Evolutionary conservation across 1,284 basidiomycete genomes (phyloP).

Genomic region (Austroboletus rostrupii): DNA sequence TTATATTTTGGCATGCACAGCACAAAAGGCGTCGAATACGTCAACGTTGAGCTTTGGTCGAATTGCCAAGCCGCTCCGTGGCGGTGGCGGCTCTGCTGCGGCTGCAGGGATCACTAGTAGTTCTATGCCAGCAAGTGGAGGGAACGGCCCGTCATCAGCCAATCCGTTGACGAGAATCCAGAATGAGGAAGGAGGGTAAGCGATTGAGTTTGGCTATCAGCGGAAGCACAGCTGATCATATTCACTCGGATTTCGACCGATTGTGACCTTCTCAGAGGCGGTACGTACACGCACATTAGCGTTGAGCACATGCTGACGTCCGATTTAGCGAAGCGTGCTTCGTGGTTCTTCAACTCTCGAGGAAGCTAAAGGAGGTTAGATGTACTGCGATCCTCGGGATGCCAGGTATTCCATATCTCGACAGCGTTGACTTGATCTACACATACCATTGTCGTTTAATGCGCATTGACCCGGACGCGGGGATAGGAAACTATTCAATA

Average conservation of each 20-base stretch:
- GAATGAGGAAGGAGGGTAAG: conserved; percentile 77
- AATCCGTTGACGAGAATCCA: conserved; percentile 70
- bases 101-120: conserved; percentile 35
- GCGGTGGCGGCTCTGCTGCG: conserved; percentile 70
- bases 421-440: conserved; percentile 37
- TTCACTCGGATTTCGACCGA: conserved; percentile 9
- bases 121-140: conserved; percentile 43
- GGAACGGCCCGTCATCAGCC: conserved; percentile 40
- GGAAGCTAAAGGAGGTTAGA: conserved; percentile 35
- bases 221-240: conserved; percentile 24
- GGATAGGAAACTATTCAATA: conserved; percentile 17
- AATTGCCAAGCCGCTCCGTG: conserved; percentile 94
- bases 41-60: conserved; percentile 83
- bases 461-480: conserved; percentile 17
- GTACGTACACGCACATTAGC: conserved; percentile 30
- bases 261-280: conserved; percentile 34
- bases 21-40: conserved; percentile 69
- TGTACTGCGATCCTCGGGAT: conserved; percentile 13
- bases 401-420: conserved; percentile 13
- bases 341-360: conserved; percentile 84
- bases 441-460: conserved; percentile 29
- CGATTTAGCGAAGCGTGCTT: conserved; percentile 72
- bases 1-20: conserved; percentile 36
- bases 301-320: conserved; percentile 17
- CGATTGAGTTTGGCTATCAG: conserved; percentile 24